Evolutionary conservation across 306 rosid species (phyloP), one percentile per base, ranked within the genome.

Genomic region (Leucaena leucocephala): DNA sequence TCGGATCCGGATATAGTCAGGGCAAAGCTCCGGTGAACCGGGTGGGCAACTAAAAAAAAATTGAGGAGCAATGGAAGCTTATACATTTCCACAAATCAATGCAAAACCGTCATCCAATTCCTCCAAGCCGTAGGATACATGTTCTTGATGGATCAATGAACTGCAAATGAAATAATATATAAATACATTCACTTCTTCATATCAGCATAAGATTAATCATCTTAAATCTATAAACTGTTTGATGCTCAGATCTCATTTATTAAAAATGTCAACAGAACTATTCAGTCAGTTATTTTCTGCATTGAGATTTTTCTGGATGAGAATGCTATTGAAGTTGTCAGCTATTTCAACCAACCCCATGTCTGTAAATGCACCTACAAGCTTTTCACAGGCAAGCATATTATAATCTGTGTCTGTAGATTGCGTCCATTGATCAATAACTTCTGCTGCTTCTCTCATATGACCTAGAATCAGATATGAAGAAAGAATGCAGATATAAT

Each of bases 351-450:
- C 65, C 17, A 90, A 82, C 7, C 97, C 94, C 71, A 80, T 75
- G 74, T 90, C 90, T 8, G 79, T 59, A 69, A 95, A 92, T 71
- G 90, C 95, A 70, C 69, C 81, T 85, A 89, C 64, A 86, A 95
- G 81, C 81, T 82, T 88, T 52, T 78, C 67, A 77, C 91, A 92
- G 6, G 88, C 86, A 81, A 82, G 85, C 45, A 70, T 79, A 84
- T 90, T 92, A 80, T 88, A 82, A 74, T 82, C 92, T 48, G 89
- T 54, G 33, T 86, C 40, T 4, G 88, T 82, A 48, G 98, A 88
- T 80, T 89, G 91, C 82, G 75, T 91, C 98, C 98, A 95, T 59
- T 85, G 96, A 80, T 92, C 98, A 78, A 95, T 84, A 71, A 92
- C 87, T 80, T 89, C 93, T 35, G 83, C 91, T 12, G 73, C 92